Percentiles rank a stretch among this genome's conserved stretches.
These are phyloP conservation scores for thale cress (Arabidopsis thaliana) DNA, from an alignment of 345 rosid species.

Conservation along the genomic window TAIR10.1 NC_003070.9:22358001-22358500, in stretches of 20 bases:
- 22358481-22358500: constrained; percentile 66
- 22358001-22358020: no score
- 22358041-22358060: no score
- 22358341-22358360: constrained; percentile 62
- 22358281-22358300: constrained; percentile 11
- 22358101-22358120: neutral
- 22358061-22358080: no score
- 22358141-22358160: constrained; percentile 29
- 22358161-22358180: neutral
- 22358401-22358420: constrained; percentile 52
- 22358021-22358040: no score
- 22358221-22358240: neutral
- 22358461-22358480: constrained; percentile 63
- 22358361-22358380: constrained; percentile 44
- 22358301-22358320: neutral
- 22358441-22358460: constrained; percentile 56
- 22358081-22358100: neutral
- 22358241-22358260: neutral
- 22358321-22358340: constrained; percentile 17
- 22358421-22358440: constrained; percentile 59
- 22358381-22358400: constrained; percentile 10
- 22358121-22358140: constrained; percentile 32
- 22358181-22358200: neutral
- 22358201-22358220: neutral
- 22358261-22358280: neutral